Evolutionary conservation across 176 grass and related monocot species (phyloP), one percentile per base, ranked within the genome.

Genomic region (Oryza nivara): DNA sequence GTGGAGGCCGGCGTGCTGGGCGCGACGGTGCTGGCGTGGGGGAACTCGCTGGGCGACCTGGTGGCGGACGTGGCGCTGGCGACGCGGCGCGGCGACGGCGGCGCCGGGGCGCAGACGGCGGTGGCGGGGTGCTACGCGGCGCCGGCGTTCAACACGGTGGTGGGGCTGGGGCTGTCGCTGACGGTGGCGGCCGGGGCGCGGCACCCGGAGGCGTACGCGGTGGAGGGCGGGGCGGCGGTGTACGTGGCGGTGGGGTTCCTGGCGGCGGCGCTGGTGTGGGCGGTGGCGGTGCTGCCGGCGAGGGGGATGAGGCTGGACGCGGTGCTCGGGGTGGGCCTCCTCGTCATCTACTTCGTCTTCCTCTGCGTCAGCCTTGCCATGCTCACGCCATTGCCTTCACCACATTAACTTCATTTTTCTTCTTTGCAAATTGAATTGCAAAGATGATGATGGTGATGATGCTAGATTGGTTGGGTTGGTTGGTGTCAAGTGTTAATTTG

Each of bases 1-100:
- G 88, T 97, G 16, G 56, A 19, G 11, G 73, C 83, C 0, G 75
- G 83, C 65, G 83, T 94, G 60, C 74, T 97, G 3, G 94, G 94
- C 8, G 61, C 89, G 11, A 93, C 94, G 23, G 91, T 96, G 67
- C 84, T 96, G 2, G 94, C 94, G 65, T 96, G 94, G 94, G 94
- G 94, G 2, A 97, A 97, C 85, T 97, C 94, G 4, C 79, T 94
- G 0, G 94, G 94, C 9, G 94, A 97, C 82, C 61, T 94, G 30
- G 93, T 94, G 2, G 68, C 94, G 0, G 87, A 92, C 65, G 90
- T 97, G 28, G 92, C 92, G 0, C 86, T 97, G 83, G 88, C 94
- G 0, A 64, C 26, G 30, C 91, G 77, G 16, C 83, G 74, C 3
- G 88, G 90, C 3, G 2, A 3, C 2, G 28, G 54, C 1, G 84